Evolutionary conservation across 768 basidiomycete genomes (phyloP).

Genomic region (Gymnopilus junonius): DNA sequence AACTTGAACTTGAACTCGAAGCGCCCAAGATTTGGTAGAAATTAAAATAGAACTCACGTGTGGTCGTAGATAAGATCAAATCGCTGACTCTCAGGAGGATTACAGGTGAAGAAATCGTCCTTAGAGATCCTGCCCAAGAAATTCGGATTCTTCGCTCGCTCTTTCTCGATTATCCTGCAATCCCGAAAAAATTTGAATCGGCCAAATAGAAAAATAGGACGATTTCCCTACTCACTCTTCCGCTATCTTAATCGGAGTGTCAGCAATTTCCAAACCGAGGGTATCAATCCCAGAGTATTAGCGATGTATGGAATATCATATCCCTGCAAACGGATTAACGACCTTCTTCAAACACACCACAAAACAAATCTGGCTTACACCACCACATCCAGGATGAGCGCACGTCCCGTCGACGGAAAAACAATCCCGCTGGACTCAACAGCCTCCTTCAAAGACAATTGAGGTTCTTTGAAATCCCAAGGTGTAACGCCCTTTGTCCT

Average conservation of each 20-base stretch:
- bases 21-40: not conserved
- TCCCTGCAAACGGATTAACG: conserved; percentile 42
- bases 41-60: conserved; percentile 42
- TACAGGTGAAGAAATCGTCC: conserved; percentile 60
- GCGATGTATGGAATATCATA: conserved; percentile 65
- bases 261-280: conserved; percentile 59
- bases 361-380: conserved; percentile 26
- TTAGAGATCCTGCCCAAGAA: conserved; percentile 42
- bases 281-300: conserved; percentile 47
- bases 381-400: conserved; percentile 54
- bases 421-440: conserved; percentile 48
- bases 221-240: conserved; percentile 35
- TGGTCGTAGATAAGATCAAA: conserved; percentile 72
- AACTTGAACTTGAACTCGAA: no score
- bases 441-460: conserved; percentile 59
- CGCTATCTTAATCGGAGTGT: conserved; percentile 54
- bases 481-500: conserved; percentile 46
- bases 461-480: conserved; percentile 61
- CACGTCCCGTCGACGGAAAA: conserved; percentile 39
- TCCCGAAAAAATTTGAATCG: not conserved
- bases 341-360: not conserved
- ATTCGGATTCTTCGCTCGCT: conserved; percentile 21
- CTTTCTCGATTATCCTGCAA: conserved; percentile 13
- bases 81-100: conserved; percentile 35
- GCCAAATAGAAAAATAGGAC: not conserved